These are phyloP conservation scores for Urtica urens DNA, from an alignment of 306 rosid species.

Conservation along the genomic window DNA sequence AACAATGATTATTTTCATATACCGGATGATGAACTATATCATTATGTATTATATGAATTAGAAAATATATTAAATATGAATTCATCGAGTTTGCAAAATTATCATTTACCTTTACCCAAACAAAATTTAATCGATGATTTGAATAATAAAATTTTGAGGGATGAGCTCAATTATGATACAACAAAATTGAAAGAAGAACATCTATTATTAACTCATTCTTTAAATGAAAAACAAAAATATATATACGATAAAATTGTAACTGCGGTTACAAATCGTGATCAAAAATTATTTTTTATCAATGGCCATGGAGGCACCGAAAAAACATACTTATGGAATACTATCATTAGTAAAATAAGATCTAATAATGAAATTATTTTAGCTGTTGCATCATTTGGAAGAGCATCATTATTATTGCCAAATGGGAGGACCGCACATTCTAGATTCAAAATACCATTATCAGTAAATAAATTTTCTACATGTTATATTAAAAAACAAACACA, in stretches of 20 bases:
- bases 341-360: not conserved
- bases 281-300: not conserved
- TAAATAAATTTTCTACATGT: not conserved
- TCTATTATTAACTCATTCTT: not conserved
- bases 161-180: too few relatives aligned
- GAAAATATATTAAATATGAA: not conserved
- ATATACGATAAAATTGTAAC: not conserved
- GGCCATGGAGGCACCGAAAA: slow-evolving; percentile 1
- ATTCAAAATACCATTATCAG: not conserved
- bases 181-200: not conserved
- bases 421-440: slow-evolving; percentile 2
- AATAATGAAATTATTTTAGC: not conserved
- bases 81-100: not conserved
- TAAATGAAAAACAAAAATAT: not conserved
- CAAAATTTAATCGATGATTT: not conserved
- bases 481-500: too few relatives aligned
- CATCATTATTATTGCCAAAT: not conserved
- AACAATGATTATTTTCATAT: not conserved
- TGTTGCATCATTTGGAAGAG: not conserved
- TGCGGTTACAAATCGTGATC: not conserved
- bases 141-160: not conserved
- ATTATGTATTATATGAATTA: not conserved
- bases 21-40: not conserved
- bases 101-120: not conserved
- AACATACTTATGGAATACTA: too few relatives aligned